Percentiles rank a stretch among this genome's conserved stretches.
Conservation (phyloP, 371 early-diverging fungal genomes). For the Mucor mucedo region DNA sequence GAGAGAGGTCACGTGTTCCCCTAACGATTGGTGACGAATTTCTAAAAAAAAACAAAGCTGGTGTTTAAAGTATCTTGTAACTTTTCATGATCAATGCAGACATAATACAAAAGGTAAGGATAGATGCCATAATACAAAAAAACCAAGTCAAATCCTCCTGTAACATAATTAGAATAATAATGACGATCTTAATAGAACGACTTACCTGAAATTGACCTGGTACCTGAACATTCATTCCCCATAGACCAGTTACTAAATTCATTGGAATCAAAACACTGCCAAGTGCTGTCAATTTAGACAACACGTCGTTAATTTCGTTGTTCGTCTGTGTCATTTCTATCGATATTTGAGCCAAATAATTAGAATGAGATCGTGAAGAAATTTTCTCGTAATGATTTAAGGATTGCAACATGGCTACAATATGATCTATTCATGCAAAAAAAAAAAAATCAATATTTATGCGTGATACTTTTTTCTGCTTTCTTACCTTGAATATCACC, state of each 20-base stretch:
- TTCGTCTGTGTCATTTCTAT: slow-evolving; percentile 94
- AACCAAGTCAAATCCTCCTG: slow-evolving; percentile 69
- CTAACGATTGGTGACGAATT: not conserved
- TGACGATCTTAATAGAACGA: not conserved
- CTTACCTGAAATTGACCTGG: slow-evolving; percentile 64
- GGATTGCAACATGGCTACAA: slow-evolving; percentile 91
- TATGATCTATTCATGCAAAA: slow-evolving; percentile 70
- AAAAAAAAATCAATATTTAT: not conserved
- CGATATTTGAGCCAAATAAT: slow-evolving; percentile 94
- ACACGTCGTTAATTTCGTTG: slow-evolving; percentile 87
- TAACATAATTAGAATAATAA: not conserved
- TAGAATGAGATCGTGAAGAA: slow-evolving; percentile 88
- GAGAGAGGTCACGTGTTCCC: not conserved
- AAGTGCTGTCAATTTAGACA: slow-evolving; percentile 89
- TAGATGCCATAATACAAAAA: slow-evolving; percentile 55
- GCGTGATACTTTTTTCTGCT: not conserved
- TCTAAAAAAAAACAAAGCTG: not conserved
- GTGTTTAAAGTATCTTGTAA: slow-evolving; percentile 37
- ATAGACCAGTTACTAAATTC: slow-evolving; percentile 92
- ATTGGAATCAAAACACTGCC: slow-evolving; percentile 92
- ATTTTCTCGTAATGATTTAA: slow-evolving; percentile 89
- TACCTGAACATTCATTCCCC: slow-evolving; percentile 88
- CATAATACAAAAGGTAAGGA: slow-evolving; percentile 41
- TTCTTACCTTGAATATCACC: slow-evolving; percentile 84
- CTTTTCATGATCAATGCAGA: slow-evolving; percentile 43